Percentiles rank a stretch among this genome's conserved stretches.
phyloP scores from a whole-genome alignment of 2,329 filamentous ascomycete species.

The Penicillium sp. region DNA sequence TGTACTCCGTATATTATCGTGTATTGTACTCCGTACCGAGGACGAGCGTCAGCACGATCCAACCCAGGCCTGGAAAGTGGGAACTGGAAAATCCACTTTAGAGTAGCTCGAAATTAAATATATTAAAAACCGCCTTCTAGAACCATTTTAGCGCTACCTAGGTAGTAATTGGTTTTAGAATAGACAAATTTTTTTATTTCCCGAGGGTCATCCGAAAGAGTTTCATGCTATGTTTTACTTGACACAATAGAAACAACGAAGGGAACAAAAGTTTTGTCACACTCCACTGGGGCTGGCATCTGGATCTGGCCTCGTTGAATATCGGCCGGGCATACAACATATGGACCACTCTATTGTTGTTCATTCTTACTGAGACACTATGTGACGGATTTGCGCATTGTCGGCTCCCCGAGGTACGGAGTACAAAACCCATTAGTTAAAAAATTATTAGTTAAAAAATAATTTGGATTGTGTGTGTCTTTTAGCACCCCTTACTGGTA shows the following conservation, averaged over 20 bases:
- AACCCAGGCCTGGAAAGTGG: constrained; percentile 9
- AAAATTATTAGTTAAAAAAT: neutral
- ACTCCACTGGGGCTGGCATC: constrained; percentile 4
- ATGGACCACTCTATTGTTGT: neutral
- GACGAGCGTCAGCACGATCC: constrained; percentile 12
- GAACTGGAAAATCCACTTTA: constrained; percentile 3
- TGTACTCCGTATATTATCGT: neutral
- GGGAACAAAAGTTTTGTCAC: neutral
- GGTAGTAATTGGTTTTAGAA: constrained; percentile 1
- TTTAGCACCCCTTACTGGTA: neutral
- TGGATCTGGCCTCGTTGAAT: constrained; percentile 17
- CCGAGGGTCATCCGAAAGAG: neutral
- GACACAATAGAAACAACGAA: neutral
- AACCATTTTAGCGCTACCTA: constrained; percentile 18
- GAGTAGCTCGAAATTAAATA: constrained; percentile 2
- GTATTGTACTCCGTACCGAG: neutral
- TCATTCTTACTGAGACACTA: neutral
- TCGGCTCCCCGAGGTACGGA: neutral
- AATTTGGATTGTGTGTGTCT: neutral
- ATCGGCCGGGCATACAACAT: constrained; percentile 10
- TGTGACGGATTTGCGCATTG: neutral
- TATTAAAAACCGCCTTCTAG: constrained; percentile 22
- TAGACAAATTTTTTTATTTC: neutral
- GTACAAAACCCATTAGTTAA: neutral
- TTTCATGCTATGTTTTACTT: constrained; percentile 7